phyloP scores from a whole-genome alignment of 202 grass and related monocot genomes.

The Carex arenaria region DNA sequence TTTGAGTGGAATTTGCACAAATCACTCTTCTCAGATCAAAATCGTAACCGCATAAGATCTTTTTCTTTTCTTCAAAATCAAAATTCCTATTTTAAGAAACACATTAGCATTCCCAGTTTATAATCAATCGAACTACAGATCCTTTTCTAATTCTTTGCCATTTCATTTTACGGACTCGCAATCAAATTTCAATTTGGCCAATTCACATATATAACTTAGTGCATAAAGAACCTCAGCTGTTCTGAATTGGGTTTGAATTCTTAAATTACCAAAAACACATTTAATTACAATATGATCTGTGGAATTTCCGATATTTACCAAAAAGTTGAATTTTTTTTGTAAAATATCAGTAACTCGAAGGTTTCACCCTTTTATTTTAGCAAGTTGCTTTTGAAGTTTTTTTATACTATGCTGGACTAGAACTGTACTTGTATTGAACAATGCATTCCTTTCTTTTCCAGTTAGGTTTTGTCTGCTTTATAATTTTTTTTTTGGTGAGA shows the following conservation, averaged over 20 bases:
- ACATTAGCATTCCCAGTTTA: background rate
- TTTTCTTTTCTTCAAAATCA: slow-evolving; percentile 4
- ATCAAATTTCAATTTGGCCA: background rate
- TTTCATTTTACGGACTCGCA: background rate
- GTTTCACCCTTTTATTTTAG: background rate
- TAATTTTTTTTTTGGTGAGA: background rate
- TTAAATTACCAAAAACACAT: background rate
- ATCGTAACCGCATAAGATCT: background rate
- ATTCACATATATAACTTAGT: background rate
- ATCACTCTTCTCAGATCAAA: background rate
- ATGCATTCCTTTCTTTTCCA: background rate
- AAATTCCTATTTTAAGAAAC: background rate
- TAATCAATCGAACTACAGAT: background rate
- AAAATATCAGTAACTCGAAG: background rate
- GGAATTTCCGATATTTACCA: background rate
- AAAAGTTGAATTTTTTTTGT: background rate
- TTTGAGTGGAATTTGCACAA: background rate
- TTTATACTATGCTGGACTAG: background rate
- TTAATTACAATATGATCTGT: background rate
- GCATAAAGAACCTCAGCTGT: background rate
- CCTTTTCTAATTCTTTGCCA: background rate
- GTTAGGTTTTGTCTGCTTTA: background rate
- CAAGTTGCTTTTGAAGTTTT: background rate
- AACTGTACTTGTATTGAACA: background rate
- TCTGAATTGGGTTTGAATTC: background rate